Evolutionary conservation across 129 eudicot species (phyloP), one percentile per base, ranked within the genome.

Genomic region (Saussurea involucrata): DNA sequence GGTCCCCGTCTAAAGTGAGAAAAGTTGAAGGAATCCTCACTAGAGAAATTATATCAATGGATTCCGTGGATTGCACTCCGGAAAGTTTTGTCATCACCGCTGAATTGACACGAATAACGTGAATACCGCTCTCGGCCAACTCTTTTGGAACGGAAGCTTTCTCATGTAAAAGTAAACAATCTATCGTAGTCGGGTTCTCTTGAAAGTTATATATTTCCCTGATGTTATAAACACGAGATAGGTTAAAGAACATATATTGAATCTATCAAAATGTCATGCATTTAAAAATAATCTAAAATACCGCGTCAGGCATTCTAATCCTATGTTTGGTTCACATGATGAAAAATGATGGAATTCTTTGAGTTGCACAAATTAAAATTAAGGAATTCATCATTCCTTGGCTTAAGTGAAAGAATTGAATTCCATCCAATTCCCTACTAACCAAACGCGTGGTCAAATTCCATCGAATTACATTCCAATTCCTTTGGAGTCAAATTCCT

Each of bases 21-120:
- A 84, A 91, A 22, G 86, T 91, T 69, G 88, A 70, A 73, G 97
- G 98, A 68, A 87, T 82, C 61, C 83, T 94, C 86, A 91, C 83
- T 61, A 94, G 68, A 66, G 97, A 96, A 79, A 91, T 44, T 68
- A 82, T 86, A 75, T 91, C 95, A 34, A 87, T 79, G 53, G 96
- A 87, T 80, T 94, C 98, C 4, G 83, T 75, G 28, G 97, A 91
- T 78, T 91, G 97, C 72, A 94, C 66, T 69, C 98, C 98, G 2
- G 97, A 87, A 72, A 91, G 87, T 75, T 89, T 94, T 74, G 84
- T 91, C 92, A 94, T 86, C 68, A 94, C 96, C 24, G 55, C 32
- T 22, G 97, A 83, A 78, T 80, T 91, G 33, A 87, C 92, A 63
- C 60, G 86, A 60, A 94, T 82, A 78, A 80, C 74, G 53, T 68